These are phyloP conservation scores for Dalechampia spathulata DNA, from an alignment of 441 rosid species.

Conservation along the genomic window DNA sequence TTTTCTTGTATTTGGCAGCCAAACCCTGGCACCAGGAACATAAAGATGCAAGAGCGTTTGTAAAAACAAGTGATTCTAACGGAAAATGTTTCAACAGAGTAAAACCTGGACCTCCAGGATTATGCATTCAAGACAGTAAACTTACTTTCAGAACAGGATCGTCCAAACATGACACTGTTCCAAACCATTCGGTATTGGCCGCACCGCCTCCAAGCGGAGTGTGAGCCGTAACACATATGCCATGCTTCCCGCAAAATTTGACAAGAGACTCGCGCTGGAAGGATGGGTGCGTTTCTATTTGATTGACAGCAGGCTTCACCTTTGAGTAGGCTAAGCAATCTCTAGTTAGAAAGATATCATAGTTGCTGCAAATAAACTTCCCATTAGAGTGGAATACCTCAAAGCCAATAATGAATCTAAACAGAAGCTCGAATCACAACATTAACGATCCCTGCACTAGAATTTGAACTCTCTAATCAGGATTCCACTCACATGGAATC, in stretches of 20 bases:
- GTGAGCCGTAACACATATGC: slow-evolving; percentile 74
- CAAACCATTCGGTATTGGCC: slow-evolving; percentile 78
- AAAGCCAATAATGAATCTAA: no score
- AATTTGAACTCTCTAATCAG: no score
- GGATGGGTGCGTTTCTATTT: slow-evolving; percentile 87
- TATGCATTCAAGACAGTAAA: background rate
- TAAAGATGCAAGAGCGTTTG: background rate
- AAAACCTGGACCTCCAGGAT: background rate
- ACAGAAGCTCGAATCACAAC: no score
- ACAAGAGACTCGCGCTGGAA: slow-evolving; percentile 92
- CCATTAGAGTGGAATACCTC: slow-evolving; percentile 8
- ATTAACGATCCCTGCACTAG: no score
- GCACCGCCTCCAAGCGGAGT: slow-evolving; percentile 85
- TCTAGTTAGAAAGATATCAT: slow-evolving; percentile 74
- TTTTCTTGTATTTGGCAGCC: slow-evolving; percentile 71
- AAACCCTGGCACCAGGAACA: slow-evolving; percentile 36
- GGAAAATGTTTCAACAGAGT: background rate
- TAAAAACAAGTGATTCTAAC: background rate
- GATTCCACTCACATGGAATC: background rate
- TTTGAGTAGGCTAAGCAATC: slow-evolving; percentile 92
- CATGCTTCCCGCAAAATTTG: slow-evolving; percentile 87
- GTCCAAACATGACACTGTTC: slow-evolving; percentile 69
- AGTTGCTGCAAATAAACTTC: slow-evolving; percentile 57
- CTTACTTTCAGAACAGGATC: slow-evolving; percentile 71
- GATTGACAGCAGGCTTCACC: slow-evolving; percentile 93